A percentile compares a stretch with the other conserved stretches of the same genome.
phyloP scores from a whole-genome alignment of 345 rosid genomes.

The Eucalyptus regnans region DNA sequence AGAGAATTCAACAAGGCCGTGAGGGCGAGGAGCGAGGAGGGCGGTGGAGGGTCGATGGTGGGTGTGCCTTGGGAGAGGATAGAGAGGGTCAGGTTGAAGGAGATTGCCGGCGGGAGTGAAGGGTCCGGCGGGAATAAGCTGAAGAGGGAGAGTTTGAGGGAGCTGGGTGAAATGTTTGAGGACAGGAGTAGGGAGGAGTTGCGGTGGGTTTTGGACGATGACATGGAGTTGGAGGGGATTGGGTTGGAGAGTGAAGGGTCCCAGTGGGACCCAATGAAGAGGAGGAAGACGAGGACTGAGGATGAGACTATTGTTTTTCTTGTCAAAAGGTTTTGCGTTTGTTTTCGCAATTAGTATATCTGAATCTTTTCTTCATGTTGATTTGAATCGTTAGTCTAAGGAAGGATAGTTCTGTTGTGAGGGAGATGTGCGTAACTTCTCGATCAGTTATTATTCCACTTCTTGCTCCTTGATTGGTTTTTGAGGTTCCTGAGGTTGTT shows the following conservation, averaged over 20 bases:
- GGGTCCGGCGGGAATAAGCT: constrained; percentile 28
- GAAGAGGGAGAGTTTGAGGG: constrained; percentile 49
- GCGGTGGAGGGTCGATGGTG: constrained; percentile 12
- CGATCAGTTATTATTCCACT: background rate
- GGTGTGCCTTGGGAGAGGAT: constrained; percentile 93
- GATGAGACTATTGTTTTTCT: constrained; percentile 57
- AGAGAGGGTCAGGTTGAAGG: constrained; percentile 43
- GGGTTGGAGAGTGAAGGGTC: constrained; percentile 1
- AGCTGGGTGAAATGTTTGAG: constrained; percentile 61
- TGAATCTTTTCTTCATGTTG: background rate
- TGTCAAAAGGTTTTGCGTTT: constrained; percentile 40
- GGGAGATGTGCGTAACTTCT: background rate
- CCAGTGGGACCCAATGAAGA: constrained; percentile 29
- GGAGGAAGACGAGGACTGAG: constrained; percentile 51
- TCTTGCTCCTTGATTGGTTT: background rate
- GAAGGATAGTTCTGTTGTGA: background rate
- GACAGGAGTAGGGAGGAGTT: constrained; percentile 26
- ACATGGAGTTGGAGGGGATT: constrained; percentile 39
- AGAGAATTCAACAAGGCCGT: constrained; percentile 36
- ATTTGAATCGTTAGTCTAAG: background rate
- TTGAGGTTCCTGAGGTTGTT: background rate
- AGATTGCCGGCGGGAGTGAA: constrained; percentile 32
- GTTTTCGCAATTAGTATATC: background rate
- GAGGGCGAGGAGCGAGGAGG: background rate
- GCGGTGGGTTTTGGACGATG: constrained; percentile 83